A percentile compares a stretch with the other conserved stretches of the same genome.
These are phyloP conservation scores for Luffa aegyptiaca DNA, from an alignment of 306 rosid species.

Conservation along the genomic window DNA sequence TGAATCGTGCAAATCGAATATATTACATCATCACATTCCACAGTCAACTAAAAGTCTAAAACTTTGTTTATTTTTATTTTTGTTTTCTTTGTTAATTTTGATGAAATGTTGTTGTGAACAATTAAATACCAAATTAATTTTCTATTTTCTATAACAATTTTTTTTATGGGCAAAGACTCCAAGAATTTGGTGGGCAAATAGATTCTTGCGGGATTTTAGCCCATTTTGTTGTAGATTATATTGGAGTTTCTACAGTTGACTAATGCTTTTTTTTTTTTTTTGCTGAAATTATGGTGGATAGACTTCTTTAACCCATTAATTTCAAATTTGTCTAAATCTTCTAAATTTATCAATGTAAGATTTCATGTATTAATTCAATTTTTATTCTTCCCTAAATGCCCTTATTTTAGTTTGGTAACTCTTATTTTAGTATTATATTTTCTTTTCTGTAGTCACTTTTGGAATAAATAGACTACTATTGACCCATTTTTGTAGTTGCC, in stretches of 20 bases:
- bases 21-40: not conserved
- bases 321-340: too few relatives aligned
- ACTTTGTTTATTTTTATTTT: not conserved
- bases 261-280: not conserved
- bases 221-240: not conserved
- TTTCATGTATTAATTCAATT: too few relatives aligned
- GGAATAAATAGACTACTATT: too few relatives aligned
- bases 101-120: not conserved
- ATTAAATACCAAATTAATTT: not conserved
- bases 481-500: too few relatives aligned
- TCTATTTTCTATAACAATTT: not conserved
- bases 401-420: too few relatives aligned
- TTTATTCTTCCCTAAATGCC: too few relatives aligned
- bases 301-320: too few relatives aligned
- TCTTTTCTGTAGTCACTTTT: too few relatives aligned
- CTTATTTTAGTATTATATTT: too few relatives aligned
- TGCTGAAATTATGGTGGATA: too few relatives aligned
- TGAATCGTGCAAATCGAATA: not conserved
- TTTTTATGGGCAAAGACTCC: not conserved
- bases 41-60: not conserved
- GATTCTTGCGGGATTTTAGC: not conserved
- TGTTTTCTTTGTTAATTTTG: not conserved
- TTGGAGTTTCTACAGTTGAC: not conserved
- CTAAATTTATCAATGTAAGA: too few relatives aligned
- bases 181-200: not conserved